Percentiles rank a stretch among this genome's conserved stretches.
phyloP scores from a whole-genome alignment of 177 flowering plant species.

The Vitis hybrid region DNA sequence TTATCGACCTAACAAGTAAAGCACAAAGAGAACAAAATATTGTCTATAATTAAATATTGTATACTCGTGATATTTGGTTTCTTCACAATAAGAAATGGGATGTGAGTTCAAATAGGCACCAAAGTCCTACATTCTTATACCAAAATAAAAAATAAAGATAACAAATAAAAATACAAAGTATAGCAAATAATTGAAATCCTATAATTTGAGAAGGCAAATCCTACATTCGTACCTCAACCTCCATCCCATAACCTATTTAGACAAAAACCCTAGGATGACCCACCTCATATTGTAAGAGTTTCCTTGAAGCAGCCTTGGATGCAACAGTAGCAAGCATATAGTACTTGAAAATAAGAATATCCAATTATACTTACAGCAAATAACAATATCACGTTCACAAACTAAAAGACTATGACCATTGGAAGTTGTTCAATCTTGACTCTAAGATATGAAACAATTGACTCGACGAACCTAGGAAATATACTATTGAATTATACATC shows the following conservation, averaged over 20 bases:
- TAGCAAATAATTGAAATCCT: neutral
- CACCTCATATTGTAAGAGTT: conserved; percentile 87
- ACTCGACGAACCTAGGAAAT: conserved; percentile 86
- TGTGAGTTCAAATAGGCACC: no score
- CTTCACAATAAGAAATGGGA: no score
- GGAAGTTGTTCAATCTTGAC: conserved; percentile 71
- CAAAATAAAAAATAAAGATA: no score
- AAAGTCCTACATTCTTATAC: no score
- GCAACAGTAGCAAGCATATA: conserved; percentile 94
- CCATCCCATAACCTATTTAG: conserved; percentile 95
- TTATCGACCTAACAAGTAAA: no score
- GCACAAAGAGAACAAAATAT: no score
- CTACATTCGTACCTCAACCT: conserved; percentile 74
- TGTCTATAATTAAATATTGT: no score
- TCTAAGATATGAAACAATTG: conserved; percentile 85
- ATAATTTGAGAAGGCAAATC: neutral
- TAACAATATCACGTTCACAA: conserved; percentile 58
- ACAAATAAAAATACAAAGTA: no score
- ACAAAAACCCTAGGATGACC: conserved; percentile 95
- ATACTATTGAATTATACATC: conserved; percentile 35
- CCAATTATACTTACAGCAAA: conserved; percentile 74
- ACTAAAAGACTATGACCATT: conserved; percentile 73
- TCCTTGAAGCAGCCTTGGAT: conserved; percentile 98
- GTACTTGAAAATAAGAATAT: neutral
- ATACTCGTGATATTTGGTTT: no score